Conservation (phyloP, 2,329 filamentous ascomycete genomes). For the Epichloe gansuensis region DNA sequence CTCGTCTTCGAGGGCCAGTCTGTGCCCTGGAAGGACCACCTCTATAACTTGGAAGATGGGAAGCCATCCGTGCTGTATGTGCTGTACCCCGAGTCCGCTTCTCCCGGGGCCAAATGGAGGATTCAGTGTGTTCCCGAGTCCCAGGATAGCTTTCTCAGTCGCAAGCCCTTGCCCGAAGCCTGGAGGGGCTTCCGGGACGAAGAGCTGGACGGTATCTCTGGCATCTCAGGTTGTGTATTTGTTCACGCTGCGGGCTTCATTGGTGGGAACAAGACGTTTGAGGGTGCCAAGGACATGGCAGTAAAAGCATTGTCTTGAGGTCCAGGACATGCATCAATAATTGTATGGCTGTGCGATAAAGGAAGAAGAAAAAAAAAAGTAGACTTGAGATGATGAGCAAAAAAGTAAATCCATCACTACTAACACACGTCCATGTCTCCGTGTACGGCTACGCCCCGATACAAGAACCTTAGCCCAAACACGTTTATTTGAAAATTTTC, state of each 20-base stretch:
- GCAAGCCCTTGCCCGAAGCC: conserved; percentile 77
- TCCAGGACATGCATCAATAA: background rate
- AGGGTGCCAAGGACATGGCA: conserved; percentile 80
- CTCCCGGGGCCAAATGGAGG: conserved; percentile 72
- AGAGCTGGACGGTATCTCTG: conserved; percentile 60
- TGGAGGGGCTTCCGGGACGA: conserved; percentile 89
- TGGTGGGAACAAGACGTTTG: conserved; percentile 83
- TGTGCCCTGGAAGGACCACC: conserved; percentile 92
- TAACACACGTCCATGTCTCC: background rate
- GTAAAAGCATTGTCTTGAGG: conserved; percentile 47
- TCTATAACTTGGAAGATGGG: conserved; percentile 70
- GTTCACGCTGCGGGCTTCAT: conserved; percentile 94
- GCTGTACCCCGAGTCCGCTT: conserved; percentile 73
- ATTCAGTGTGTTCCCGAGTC: conserved; percentile 82
- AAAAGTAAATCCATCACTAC: background rate
- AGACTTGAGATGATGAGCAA: background rate
- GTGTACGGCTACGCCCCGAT: background rate
- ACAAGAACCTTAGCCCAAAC: background rate
- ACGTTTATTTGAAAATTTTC: background rate
- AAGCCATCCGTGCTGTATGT: conserved; percentile 62
- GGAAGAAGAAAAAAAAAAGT: background rate
- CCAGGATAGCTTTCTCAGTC: conserved; percentile 79
- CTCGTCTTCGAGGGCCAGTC: conserved; percentile 66
- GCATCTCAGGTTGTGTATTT: conserved; percentile 68
- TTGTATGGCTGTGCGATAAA: background rate